Base-by-base conservation (phyloP, 129 eudicot genomes). In the Chrysanthemum seticuspe region DNA sequence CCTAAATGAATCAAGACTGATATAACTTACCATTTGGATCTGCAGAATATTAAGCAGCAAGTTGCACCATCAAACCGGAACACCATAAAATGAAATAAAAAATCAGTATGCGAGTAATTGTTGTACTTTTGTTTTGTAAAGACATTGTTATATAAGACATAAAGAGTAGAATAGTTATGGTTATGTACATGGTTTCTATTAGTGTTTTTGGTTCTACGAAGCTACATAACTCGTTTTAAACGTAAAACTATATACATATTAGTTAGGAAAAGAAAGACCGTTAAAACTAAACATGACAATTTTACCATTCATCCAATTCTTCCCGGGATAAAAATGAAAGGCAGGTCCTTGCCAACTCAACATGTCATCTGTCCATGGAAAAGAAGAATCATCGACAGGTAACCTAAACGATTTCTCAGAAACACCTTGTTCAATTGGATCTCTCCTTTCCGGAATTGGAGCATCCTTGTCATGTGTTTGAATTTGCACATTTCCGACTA, bases 361-460 rank as follows among this genome's bases (percentile, higher is more conserved):
- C 60, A 72, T 78, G 13, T 78, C 61, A n/a, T 19, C 13, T 2
- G 62, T 36, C 82, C 82, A 78, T 3, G 72, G 36, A 65, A 72
- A 78, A 8, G 78, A 72, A 13, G 79, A 62, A 19, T 29, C 48
- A 2, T 79, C 72, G 52, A 48, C 14, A 0, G 79, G 76, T 36
- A 79, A 83, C 18, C 65, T 75, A 19, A 47, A 78, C 10, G 89
- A 76, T 79, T 88, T 88, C 5, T 79, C 82, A 4, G 96, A 88
- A 23, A 88, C 88, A 5, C 92, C 92, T 64, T 81, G 83, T 13
- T 76, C 80, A 27, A 67, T 77, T 16, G 83, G 83, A 40, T 73
- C 52, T 64, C 69, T 65, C 69, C 84, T 61, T 12, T 60, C 73
- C 6, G 49, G 7, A 67, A 47, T 57, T 19, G 67, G 73, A 47